These are phyloP conservation scores for Eimeria praecox DNA, from an alignment of 169 alveolate species.

Conservation along the genomic window DNA sequence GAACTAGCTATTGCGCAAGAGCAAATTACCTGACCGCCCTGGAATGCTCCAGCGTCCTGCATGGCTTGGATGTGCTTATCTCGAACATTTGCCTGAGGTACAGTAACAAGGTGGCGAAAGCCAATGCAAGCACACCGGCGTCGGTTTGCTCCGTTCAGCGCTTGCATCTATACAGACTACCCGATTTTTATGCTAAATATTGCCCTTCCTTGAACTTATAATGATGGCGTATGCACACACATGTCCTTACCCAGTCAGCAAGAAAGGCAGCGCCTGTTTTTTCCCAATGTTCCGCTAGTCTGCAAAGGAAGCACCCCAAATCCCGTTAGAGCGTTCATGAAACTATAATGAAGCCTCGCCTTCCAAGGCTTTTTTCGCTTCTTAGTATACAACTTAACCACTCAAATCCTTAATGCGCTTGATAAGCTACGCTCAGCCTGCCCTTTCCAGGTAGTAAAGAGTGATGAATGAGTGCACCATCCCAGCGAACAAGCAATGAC, in stretches of 20 bases:
- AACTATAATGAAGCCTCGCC: too few species aligned
- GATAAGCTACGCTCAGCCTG: neutral
- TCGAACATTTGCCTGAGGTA: conserved; percentile 43
- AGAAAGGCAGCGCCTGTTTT: conserved; percentile 75
- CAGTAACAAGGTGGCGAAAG: neutral
- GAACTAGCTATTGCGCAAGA: neutral
- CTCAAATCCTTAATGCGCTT: neutral
- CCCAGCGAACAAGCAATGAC: neutral
- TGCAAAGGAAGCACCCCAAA: neutral
- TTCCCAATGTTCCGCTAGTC: conserved; percentile 77
- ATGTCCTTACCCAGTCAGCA: conserved; percentile 81
- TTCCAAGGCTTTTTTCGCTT: neutral
- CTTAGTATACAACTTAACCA: neutral
- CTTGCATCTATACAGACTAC: neutral
- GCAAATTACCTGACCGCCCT: conserved; percentile 39
- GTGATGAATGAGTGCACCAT: neutral
- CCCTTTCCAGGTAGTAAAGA: neutral
- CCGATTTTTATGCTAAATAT: neutral
- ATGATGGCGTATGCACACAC: neutral
- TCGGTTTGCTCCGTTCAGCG: neutral
- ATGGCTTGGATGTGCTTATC: conserved; percentile 61
- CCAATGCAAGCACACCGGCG: neutral
- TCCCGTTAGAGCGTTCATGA: neutral
- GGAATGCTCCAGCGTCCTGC: conserved; percentile 70
- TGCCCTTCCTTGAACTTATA: neutral